phyloP scores from a whole-genome alignment of 306 rosid genomes.

The Malus sieversii region DNA sequence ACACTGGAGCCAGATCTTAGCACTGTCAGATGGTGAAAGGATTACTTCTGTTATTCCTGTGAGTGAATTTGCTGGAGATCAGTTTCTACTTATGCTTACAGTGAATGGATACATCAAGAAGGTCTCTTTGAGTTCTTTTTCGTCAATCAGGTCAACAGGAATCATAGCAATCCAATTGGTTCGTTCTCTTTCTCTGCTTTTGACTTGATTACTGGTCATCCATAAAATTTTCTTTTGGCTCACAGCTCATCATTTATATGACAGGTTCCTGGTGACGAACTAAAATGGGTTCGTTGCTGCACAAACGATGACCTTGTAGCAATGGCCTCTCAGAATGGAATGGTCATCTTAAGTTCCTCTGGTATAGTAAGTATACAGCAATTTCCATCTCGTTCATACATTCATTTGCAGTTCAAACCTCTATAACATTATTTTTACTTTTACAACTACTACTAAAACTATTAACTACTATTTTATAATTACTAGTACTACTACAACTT shows the following conservation, averaged over 20 bases:
- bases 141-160: slow-evolving; percentile 85
- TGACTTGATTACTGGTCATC: slow-evolving; percentile 8
- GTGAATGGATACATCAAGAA: slow-evolving; percentile 89
- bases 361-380: slow-evolving; percentile 51
- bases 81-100: slow-evolving; percentile 85
- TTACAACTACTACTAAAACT: background rate
- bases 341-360: slow-evolving; percentile 75
- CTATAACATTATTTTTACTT: background rate
- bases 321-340: slow-evolving; percentile 93
- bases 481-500: background rate
- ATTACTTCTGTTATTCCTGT: slow-evolving; percentile 94
- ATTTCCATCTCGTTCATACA: background rate
- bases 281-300: slow-evolving; percentile 95
- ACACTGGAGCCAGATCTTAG: slow-evolving; percentile 58
- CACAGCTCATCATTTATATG: slow-evolving; percentile 23
- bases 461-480: background rate
- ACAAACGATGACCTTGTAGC: slow-evolving; percentile 86
- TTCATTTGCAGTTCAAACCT: background rate
- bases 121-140: slow-evolving; percentile 82
- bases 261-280: slow-evolving; percentile 92
- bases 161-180: slow-evolving; percentile 98
- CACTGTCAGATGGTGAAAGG: slow-evolving; percentile 88
- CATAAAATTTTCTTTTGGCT: slow-evolving; percentile 11
- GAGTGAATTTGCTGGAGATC: slow-evolving; percentile 78
- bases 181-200: slow-evolving; percentile 33